A percentile compares a stretch with the other conserved stretches of the same genome.
Conservation (phyloP, 2,329 filamentous ascomycete genomes). For the Phialophora macrospora region DNA sequence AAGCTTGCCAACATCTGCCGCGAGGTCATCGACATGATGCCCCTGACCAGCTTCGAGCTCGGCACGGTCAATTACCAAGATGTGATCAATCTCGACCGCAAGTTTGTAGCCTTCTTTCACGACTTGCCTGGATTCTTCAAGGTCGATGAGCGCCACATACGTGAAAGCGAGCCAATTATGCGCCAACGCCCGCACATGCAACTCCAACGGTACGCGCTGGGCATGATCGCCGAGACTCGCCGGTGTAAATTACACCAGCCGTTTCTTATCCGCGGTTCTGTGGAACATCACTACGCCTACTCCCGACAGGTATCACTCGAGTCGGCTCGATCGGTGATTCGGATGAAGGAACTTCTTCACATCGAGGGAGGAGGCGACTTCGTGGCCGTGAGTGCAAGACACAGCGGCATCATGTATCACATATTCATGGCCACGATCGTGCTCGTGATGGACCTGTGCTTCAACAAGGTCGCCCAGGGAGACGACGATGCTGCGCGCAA, state of each 20-base stretch:
- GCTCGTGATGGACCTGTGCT: conserved; percentile 48
- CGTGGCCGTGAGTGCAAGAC: conserved; percentile 30
- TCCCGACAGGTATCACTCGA: conserved; percentile 47
- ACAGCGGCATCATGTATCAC: conserved; percentile 45
- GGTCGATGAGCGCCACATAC: conserved; percentile 43
- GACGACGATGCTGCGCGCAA: conserved; percentile 44
- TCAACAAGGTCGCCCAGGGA: conserved; percentile 43
- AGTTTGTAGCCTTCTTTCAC: conserved; percentile 43
- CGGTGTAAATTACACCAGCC: conserved; percentile 49
- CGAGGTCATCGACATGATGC: conserved; percentile 47
- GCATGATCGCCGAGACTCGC: conserved; percentile 46
- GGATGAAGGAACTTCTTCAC: conserved; percentile 46
- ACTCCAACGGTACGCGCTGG: conserved; percentile 46
- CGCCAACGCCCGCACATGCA: conserved; percentile 41
- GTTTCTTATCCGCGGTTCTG: conserved; percentile 48
- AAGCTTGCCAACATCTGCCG: conserved; percentile 49
- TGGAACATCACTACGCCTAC: conserved; percentile 46
- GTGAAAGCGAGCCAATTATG: conserved; percentile 42
- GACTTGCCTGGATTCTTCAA: conserved; percentile 47
- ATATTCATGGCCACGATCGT: conserved; percentile 49
- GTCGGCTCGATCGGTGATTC: conserved; percentile 48
- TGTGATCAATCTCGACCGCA: conserved; percentile 47
- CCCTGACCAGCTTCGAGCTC: conserved; percentile 40
- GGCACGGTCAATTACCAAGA: conserved; percentile 45
- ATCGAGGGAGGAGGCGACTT: conserved; percentile 40